Evolutionary conservation across 768 basidiomycete species (phyloP), one percentile per base, ranked within the genome.

Genomic region (Gloeopeniophorella convolvens): DNA sequence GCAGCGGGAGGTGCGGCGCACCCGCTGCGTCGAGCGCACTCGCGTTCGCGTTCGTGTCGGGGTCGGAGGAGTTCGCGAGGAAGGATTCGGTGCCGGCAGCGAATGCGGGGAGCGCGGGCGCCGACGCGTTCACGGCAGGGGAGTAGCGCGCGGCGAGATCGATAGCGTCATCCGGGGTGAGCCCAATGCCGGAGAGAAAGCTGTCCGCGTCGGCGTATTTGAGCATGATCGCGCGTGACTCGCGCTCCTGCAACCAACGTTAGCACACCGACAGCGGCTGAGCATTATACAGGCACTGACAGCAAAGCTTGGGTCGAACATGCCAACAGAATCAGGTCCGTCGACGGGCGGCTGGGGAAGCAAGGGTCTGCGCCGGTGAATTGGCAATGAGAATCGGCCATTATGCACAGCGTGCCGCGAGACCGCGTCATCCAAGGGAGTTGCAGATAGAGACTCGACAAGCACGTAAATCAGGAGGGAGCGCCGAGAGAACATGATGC

Each of bases 391-490:
- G 5, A 9, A 36, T 6, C 11, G 12, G 8, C 18, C 8, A 20
- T 35, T 20, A 39, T 5, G 2, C 26, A 18, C 26, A 6, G 27
- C 21, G 33, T 33, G 24, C 52, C 15, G n/a, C n/a, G n/a, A n/a
- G n/a, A n/a, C 34, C 13, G 18, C 7, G 24, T 10, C 20, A 20
- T 12, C 16, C 20, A 42, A 3, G 7, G 35, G 42, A n/a, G 24
- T 32, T 3, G 46, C 20, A 11, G 11, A 3, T 34, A 20, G 13
- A 11, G 37, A 26, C 4, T 21, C n/a, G 1, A 33, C 21, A 20
- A 54, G 12, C 43, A 80, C 75, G 77, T 78, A 16, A 76, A 80
- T 58, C 77, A 74, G 74, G 79, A 76, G 16, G 76, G 75, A 5
- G 51, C 61, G 20, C 24, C n/a, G 36, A 8, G 36, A n/a, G 64